Conservation (phyloP, 1,284 basidiomycete genomes). For the Ganoderma multipileum region DNA sequence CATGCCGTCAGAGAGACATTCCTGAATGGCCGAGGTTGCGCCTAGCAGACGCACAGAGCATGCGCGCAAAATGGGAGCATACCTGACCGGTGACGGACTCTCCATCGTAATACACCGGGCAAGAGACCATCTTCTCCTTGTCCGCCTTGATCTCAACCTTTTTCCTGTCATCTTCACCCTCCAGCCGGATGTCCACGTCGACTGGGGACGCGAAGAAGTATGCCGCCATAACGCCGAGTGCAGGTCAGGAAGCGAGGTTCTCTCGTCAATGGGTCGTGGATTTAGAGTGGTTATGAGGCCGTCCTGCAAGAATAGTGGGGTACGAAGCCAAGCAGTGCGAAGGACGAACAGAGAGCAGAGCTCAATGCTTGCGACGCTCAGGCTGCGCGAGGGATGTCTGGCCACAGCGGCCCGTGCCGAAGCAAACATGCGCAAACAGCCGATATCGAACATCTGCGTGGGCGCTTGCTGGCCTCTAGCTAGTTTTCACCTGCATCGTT, state of each 20-base stretch:
- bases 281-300: neutral
- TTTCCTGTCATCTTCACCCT: slow-evolving; percentile 87
- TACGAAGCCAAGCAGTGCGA: neutral
- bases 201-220: slow-evolving; percentile 94
- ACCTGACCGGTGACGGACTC: slow-evolving; percentile 91
- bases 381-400: neutral
- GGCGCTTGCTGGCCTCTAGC: neutral
- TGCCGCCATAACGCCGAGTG: slow-evolving; percentile 69
- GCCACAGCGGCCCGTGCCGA: neutral
- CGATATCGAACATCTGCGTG: neutral
- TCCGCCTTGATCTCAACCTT: slow-evolving; percentile 78
- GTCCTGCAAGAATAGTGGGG: neutral
- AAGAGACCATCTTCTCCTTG: slow-evolving; percentile 82
- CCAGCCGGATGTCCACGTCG: slow-evolving; percentile 90
- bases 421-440: neutral
- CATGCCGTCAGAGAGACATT: neutral
- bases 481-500: no score
- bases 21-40: neutral
- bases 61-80: slow-evolving; percentile 39
- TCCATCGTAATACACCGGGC: slow-evolving; percentile 96
- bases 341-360: neutral
- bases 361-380: neutral
- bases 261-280: neutral
- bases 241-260: neutral
- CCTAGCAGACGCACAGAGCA: neutral